Percentiles rank a stretch among this genome's conserved stretches.
Evolutionary conservation across 164 flowering plant species (phyloP).

Genomic region (Protea cynaroides): DNA sequence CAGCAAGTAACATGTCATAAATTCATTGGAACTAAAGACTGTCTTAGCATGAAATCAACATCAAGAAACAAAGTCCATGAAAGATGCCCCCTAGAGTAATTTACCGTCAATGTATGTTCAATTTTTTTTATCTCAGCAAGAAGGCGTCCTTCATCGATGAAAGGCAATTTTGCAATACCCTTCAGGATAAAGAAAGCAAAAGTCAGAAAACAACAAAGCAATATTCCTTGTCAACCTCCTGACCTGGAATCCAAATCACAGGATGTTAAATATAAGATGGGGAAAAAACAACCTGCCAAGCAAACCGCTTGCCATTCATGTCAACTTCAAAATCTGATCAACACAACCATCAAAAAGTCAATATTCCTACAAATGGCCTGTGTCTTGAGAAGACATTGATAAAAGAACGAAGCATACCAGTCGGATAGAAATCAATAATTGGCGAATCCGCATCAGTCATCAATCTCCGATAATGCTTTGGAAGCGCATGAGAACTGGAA

Average conservation of each 20-base stretch:
- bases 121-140: conserved; percentile 72
- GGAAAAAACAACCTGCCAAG: conserved; percentile 75
- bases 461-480: conserved; percentile 65
- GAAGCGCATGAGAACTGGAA: conserved; percentile 94
- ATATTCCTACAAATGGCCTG: background rate
- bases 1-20: background rate
- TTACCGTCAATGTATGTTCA: conserved; percentile 82
- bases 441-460: conserved; percentile 92
- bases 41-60: background rate
- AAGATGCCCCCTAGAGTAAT: background rate
- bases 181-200: conserved; percentile 17
- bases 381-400: background rate
- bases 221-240: background rate
- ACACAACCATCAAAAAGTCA: background rate
- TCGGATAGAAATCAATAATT: conserved; percentile 90
- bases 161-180: conserved; percentile 97
- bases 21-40: background rate
- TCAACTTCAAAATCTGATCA: conserved; percentile 93
- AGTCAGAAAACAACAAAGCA: conserved; percentile 2
- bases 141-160: conserved; percentile 89
- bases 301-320: conserved; percentile 93
- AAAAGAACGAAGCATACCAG: conserved; percentile 39
- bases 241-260: background rate
- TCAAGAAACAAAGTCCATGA: background rate
- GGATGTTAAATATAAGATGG: background rate